A percentile compares a stretch with the other conserved stretches of the same genome.
Conservation (phyloP, 2,329 filamentous ascomycete genomes). For the Colletotrichum costaricense region DNA sequence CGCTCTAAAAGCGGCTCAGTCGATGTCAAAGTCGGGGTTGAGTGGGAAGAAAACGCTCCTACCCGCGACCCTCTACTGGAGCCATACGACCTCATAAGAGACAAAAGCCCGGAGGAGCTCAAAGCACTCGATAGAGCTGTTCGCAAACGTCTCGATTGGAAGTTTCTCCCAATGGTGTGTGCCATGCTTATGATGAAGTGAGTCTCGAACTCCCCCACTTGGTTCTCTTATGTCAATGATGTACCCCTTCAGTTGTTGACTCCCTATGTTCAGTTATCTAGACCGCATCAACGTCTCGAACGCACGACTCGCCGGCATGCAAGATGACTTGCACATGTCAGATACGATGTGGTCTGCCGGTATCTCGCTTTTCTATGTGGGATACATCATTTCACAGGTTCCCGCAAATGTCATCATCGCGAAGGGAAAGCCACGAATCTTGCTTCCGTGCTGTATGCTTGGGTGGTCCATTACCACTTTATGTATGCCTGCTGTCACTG, state of each 20-base stretch:
- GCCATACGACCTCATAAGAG: constrained; percentile 33
- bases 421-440: constrained; percentile 47
- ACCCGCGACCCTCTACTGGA: constrained; percentile 26
- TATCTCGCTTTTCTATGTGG: constrained; percentile 57
- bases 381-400: constrained; percentile 58
- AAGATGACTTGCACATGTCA: constrained; percentile 47
- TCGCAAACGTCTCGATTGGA: not conserved
- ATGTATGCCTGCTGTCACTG: constrained; percentile 54
- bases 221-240: too few species aligned
- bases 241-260: too few species aligned
- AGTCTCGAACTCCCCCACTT: constrained; percentile 9
- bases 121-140: constrained; percentile 39
- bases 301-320: constrained; percentile 50
- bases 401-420: constrained; percentile 59
- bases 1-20: constrained; percentile 10
- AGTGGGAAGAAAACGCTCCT: constrained; percentile 18
- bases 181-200: constrained; percentile 47
- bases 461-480: constrained; percentile 56
- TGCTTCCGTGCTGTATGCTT: constrained; percentile 53
- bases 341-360: constrained; percentile 51
- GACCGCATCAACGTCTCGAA: constrained; percentile 63
- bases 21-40: constrained; percentile 16
- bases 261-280: constrained; percentile 52
- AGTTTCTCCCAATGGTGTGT: constrained; percentile 42
- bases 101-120: constrained; percentile 40